Evolutionary conservation across 2,329 filamentous ascomycete species (phyloP), one percentile per base, ranked within the genome.

Genomic region (Pseudogymnoascus sp.): DNA sequence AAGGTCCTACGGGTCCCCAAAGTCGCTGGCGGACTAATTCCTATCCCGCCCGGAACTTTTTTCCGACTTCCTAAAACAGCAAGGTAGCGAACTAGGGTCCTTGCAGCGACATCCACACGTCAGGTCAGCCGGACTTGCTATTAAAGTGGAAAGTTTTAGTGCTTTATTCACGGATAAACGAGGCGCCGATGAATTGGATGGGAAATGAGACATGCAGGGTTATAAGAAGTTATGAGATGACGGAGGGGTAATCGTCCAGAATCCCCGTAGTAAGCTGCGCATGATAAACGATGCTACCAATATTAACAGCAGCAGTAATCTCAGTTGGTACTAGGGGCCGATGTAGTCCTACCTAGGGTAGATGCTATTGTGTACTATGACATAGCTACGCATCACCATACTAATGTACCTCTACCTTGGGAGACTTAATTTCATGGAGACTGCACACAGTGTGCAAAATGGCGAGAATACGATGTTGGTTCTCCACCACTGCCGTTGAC

Each of bases 131-230:
- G 26, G 15, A 19, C 47, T 31, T 53, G 26, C 26, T 17, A 53
- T 26, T 31, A 31, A 53, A 53, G n/a, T 31, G 26, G 47, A 28
- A 31, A n/a, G n/a, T n/a, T 31, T 50, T 53, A 26, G 15, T 31
- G 17, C 26, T 53, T 31, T 53, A 53, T 53, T 53, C 9, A 4
- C 47, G 47, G 47, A 53, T 31, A 31, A 53, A 53, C 44, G 47
- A 53, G 47, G 47, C 3, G 31, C 47, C 47, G 26, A 53, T 6
- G 9, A 11, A 9, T 17, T 31, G 15, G 47, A 17, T 15, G 3
- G 47, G 47, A 31, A 53, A 53, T 53, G 47, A 53, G 47, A 31
- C 31, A 53, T 53, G 47, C 47, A 53, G 26, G 47, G 47, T 31
- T 31, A 26, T 31, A 31, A 31, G 47, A 53, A 31, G 47, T 31